Conservation (phyloP, 192 early-diverging fungal species). For the Spinellus fusiger region DNA sequence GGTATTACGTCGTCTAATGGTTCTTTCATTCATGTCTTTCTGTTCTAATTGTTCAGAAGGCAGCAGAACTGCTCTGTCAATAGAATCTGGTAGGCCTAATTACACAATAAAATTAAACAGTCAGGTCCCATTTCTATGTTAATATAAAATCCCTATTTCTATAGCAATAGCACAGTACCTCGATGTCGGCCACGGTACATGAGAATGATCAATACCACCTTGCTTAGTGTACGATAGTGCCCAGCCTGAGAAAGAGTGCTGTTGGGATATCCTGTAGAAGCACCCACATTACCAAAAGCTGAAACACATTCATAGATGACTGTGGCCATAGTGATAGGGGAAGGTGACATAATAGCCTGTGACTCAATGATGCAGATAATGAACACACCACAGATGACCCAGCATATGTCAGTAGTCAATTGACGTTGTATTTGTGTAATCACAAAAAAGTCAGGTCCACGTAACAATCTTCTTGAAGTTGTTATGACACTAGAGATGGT, state of each 20-base stretch:
- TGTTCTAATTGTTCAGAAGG: constrained; percentile 25
- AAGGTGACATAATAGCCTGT: constrained; percentile 12
- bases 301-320: constrained; percentile 33
- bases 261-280: constrained; percentile 23
- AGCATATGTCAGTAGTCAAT: constrained; percentile 29
- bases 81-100: constrained; percentile 26
- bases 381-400: constrained; percentile 28
- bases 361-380: constrained; percentile 23
- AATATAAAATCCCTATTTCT: neutral
- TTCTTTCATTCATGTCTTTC: constrained; percentile 11
- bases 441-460: constrained; percentile 32
- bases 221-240: constrained; percentile 23
- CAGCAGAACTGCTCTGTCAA: constrained; percentile 31
- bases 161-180: constrained; percentile 6
- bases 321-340: constrained; percentile 21
- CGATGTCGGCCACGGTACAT: constrained; percentile 34
- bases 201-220: constrained; percentile 20
- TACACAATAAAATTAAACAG: neutral
- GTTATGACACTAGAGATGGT: constrained; percentile 24
- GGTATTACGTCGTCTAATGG: constrained; percentile 15
- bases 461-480: constrained; percentile 9
- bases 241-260: constrained; percentile 14
- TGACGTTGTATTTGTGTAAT: constrained; percentile 33
- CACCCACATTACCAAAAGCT: constrained; percentile 32
- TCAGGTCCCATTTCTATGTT: neutral